Base-by-base conservation (phyloP, 2,329 filamentous ascomycete species). In the Eurotiales sp. region DNA sequence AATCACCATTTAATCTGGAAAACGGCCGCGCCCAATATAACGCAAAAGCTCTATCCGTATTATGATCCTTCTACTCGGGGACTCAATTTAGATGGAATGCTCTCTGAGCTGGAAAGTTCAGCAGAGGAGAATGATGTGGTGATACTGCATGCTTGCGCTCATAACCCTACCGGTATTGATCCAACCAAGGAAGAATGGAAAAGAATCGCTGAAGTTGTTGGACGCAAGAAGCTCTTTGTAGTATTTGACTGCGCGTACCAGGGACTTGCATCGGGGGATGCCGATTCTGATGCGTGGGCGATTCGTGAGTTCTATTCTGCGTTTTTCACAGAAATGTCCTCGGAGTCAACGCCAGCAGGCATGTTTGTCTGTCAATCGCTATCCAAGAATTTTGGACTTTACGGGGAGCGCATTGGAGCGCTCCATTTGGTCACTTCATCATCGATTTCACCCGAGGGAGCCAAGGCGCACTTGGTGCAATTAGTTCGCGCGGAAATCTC, bases 221-320 rank as follows among this genome's bases (percentile, higher is more conserved):
- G 79, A 60, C 68, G 79, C 61, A 90, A 86, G 75, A 82, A 81
- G 56, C 88, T 92, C 68, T 91, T 96, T 72, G 88, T 88, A 61
- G 91, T 96, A 79, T 95, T 96, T 72, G 91, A 96, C 75, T 88
- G 82, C 57, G 91, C 90, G 50, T 96, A 96, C 76, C 91, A 96
- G 72, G 91, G 91, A 40, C 96, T 96, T 66, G 90, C 90, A 5
- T 90, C 90, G 1, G 90, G 90, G 47, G 83, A 90, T 68, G 80
- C 93, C 22, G 80, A 81, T 59, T 80, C 81, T 43, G 91, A 96
- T 67, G 88, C 86, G 55, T 88, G 84, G 75, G 87, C 90, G 11
- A 82, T 96, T 55, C 86, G 88, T 58, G 85, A 93, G 77, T 96
- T 96, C 64, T 77, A 90, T 58, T 85, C 89, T 66, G 83, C 90